phyloP scores from a whole-genome alignment of 352 stramenopile species.

The Plasmopara halstedii region DNA sequence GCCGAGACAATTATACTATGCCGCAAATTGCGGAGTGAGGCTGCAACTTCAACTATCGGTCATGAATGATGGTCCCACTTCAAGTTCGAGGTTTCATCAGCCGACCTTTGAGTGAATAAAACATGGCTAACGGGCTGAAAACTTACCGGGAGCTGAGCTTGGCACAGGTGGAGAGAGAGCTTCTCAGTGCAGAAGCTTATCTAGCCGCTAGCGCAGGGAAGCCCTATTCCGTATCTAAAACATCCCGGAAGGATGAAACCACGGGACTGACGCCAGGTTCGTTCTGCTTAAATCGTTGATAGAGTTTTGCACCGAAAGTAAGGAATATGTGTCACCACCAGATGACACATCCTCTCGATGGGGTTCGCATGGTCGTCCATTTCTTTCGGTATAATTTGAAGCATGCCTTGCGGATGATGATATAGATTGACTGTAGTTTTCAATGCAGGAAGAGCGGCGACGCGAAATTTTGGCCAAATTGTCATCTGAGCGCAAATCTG shows the following conservation, averaged over 20 bases:
- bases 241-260: not conserved
- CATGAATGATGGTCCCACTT: conserved; percentile 58
- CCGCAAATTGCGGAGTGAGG: conserved; percentile 22
- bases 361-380: conserved; percentile 24
- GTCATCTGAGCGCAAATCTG: conserved; percentile 40
- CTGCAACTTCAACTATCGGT: conserved; percentile 21
- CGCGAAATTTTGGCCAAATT: conserved; percentile 63
- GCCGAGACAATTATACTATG: not conserved
- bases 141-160: conserved; percentile 27
- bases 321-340: not conserved
- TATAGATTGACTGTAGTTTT: not conserved
- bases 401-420: too few species aligned
- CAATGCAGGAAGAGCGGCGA: conserved; percentile 43
- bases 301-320: not conserved
- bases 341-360: conserved; percentile 17
- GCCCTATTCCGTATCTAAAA: not conserved
- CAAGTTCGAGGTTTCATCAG: conserved; percentile 20
- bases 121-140: conserved; percentile 8
- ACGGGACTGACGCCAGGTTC: not conserved
- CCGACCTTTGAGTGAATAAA: conserved; percentile 14
- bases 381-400: conserved; percentile 24
- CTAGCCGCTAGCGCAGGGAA: conserved; percentile 16
- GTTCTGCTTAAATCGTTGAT: not conserved
- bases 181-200: conserved; percentile 55
- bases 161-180: conserved; percentile 57